These are phyloP conservation scores for Pseudogymnoascus sp. DNA, from an alignment of 2,329 filamentous ascomycete species.

Conservation along the genomic window DNA sequence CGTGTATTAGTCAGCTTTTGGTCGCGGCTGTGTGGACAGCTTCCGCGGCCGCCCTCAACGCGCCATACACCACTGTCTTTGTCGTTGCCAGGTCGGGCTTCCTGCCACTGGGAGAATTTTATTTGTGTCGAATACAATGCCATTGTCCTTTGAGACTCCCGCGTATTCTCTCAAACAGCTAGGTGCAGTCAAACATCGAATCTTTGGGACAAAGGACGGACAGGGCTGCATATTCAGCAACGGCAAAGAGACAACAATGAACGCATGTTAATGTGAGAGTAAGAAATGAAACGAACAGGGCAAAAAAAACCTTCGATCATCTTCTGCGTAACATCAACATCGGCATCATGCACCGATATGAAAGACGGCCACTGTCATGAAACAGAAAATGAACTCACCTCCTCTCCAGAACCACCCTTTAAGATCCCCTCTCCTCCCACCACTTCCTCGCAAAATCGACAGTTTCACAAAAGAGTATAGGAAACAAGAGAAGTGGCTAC, in stretches of 20 bases:
- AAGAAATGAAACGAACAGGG: neutral
- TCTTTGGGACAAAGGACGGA: neutral
- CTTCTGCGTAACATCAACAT: too few species aligned
- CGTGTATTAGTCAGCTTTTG: too few species aligned
- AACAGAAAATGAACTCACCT: neutral
- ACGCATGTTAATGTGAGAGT: neutral
- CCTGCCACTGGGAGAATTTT: too few species aligned
- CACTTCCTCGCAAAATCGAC: neutral
- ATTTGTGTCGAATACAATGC: too few species aligned
- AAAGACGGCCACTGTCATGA: neutral
- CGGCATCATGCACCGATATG: neutral
- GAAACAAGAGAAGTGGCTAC: neutral
- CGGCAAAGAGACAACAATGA: neutral
- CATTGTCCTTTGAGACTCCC: neutral
- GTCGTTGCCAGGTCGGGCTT: too few species aligned
- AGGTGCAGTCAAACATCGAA: neutral
- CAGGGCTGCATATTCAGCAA: neutral
- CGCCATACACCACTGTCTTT: too few species aligned
- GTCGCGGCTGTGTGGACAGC: too few species aligned
- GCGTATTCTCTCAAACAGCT: neutral
- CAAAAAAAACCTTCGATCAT: neutral
- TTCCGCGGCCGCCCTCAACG: too few species aligned
- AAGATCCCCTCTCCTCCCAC: neutral
- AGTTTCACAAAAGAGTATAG: neutral
- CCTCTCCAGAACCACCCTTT: neutral